Evolutionary conservation across 176 grass and related monocot genomes (phyloP).

Genomic region (Musa troglodytarum): DNA sequence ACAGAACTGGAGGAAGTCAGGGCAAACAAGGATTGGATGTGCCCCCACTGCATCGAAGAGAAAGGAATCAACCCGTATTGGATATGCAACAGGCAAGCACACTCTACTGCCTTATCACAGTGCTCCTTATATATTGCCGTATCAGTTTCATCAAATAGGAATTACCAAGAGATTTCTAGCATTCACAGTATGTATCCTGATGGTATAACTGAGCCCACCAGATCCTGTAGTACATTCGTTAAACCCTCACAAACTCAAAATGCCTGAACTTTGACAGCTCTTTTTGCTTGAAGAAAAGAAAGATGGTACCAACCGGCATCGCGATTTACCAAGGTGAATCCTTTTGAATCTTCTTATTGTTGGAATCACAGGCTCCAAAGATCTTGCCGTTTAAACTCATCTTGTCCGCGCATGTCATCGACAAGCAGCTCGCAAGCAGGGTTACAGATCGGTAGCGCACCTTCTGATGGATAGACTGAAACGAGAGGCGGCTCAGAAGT

Average conservation of each 20-base stretch:
- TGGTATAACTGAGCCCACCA: too few relatives aligned
- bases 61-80: slow-evolving; percentile 69
- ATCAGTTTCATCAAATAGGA: not conserved
- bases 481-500: not conserved
- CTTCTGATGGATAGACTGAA: slow-evolving; percentile 82
- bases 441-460: slow-evolving; percentile 70
- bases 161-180: not conserved
- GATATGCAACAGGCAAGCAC: slow-evolving; percentile 80
- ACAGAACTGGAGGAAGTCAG: slow-evolving; percentile 73
- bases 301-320: slow-evolving; percentile 65
- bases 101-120: not conserved
- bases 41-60: slow-evolving; percentile 81
- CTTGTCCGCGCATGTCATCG: not conserved
- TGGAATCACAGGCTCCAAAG: slow-evolving; percentile 2
- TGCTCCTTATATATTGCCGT: not conserved
- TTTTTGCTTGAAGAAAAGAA: slow-evolving; percentile 77
- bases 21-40: slow-evolving; percentile 83
- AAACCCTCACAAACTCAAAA: not conserved
- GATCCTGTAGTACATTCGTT: too few relatives aligned
- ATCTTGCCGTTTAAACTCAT: not conserved
- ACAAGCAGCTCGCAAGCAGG: slow-evolving; percentile 48
- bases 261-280: slow-evolving; percentile 35
- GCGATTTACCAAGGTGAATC: slow-evolving; percentile 75
- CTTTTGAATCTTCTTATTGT: not conserved
- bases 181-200: not conserved